A percentile compares a stretch with the other conserved stretches of the same genome.
phyloP scores from a whole-genome alignment of 805 yeast species.

The Maudiozyma turicensis region DNA sequence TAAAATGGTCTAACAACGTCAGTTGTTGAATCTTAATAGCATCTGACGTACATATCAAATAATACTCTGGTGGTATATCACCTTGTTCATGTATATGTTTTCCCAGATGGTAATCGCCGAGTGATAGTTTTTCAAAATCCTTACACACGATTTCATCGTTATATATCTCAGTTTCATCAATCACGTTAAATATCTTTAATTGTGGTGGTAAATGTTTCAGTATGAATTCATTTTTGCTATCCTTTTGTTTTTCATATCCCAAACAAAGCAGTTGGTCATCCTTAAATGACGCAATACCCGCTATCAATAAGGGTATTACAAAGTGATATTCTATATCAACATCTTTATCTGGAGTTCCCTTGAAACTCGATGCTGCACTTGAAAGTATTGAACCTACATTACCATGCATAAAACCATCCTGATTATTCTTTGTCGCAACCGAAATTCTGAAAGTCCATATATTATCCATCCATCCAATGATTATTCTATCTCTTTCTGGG shows the following conservation, averaged over 20 bases:
- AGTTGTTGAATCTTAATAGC: slow-evolving; percentile 67
- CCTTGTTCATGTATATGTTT: slow-evolving; percentile 35
- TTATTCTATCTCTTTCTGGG: slow-evolving; percentile 53
- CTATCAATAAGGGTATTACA: slow-evolving; percentile 41
- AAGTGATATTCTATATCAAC: slow-evolving; percentile 32
- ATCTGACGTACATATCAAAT: slow-evolving; percentile 70
- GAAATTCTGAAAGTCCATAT: slow-evolving; percentile 60
- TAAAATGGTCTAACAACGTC: slow-evolving; percentile 56
- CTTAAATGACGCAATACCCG: slow-evolving; percentile 70
- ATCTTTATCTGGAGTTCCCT: slow-evolving; percentile 34
- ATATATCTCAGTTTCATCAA: slow-evolving; percentile 60
- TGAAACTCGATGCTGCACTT: slow-evolving; percentile 39
- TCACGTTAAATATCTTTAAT: slow-evolving; percentile 53
- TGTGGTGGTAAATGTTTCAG: slow-evolving; percentile 52
- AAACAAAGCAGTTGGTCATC: slow-evolving; percentile 53
- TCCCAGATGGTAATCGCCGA: slow-evolving; percentile 72
- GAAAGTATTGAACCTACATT: slow-evolving; percentile 28
- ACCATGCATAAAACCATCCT: slow-evolving; percentile 1
- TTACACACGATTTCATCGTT: slow-evolving; percentile 70
- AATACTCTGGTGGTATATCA: slow-evolving; percentile 37
- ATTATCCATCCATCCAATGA: slow-evolving; percentile 76
- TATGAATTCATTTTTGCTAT: slow-evolving; percentile 23
- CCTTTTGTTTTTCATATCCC: slow-evolving; percentile 14
- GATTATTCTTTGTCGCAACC: not conserved
- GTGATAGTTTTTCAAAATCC: slow-evolving; percentile 48